A percentile compares a stretch with the other conserved stretches of the same genome.
Conservation (phyloP, 2,329 filamentous ascomycete species). For the Epichloe sylvatica region DNA sequence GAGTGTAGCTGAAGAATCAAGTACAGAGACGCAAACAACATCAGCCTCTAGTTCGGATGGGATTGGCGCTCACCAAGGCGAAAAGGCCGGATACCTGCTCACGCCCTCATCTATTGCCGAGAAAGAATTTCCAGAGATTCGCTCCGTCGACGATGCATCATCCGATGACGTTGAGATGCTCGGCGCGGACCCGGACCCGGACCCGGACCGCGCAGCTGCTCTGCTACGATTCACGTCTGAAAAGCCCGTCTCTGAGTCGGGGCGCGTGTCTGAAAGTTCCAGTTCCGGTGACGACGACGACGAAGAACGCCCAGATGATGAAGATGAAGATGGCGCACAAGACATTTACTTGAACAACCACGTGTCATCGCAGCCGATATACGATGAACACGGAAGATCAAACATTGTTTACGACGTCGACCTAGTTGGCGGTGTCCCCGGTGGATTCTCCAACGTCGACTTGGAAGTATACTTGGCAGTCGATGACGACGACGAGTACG, state of each 20-base stretch:
- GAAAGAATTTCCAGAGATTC: background rate
- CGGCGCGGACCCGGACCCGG: background rate
- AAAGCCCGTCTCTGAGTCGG: too few relatives aligned
- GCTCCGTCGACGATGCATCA: background rate
- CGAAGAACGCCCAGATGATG: background rate
- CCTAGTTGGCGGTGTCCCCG: conserved; percentile 7
- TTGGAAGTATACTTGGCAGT: conserved; percentile 18
- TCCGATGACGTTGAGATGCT: background rate
- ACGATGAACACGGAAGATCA: conserved; percentile 8
- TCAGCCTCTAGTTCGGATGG: background rate
- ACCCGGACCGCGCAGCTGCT: background rate
- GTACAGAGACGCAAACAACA: background rate
- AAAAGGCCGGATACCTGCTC: too few relatives aligned
- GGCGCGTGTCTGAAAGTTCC: background rate
- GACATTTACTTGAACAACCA: conserved; percentile 10
- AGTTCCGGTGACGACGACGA: background rate
- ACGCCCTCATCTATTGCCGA: background rate
- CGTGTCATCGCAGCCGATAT: conserved; percentile 9
- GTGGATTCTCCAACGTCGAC: conserved; percentile 9
- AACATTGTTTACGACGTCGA: conserved; percentile 18
- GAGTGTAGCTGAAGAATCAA: too few relatives aligned
- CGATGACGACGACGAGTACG: conserved; percentile 12
- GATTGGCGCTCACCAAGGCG: background rate
- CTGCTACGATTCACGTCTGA: too few relatives aligned
- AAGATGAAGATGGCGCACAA: conserved; percentile 4